phyloP scores from a whole-genome alignment of 805 yeast species.

The Debaryomyces castellii region DNA sequence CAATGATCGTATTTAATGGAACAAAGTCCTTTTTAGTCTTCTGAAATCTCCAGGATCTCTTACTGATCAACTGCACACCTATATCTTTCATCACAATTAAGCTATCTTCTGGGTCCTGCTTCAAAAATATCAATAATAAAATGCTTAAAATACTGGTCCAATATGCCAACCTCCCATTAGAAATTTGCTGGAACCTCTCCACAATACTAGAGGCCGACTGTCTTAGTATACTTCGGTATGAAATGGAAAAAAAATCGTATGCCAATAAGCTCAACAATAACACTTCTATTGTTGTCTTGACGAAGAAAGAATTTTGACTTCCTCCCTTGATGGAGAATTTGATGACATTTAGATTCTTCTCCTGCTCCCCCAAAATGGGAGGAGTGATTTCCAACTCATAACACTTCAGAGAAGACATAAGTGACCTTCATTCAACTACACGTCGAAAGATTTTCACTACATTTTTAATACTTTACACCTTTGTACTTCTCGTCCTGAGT shows the following conservation, averaged over 20 bases:
- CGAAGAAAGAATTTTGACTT: not conserved
- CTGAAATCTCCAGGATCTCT: conserved; percentile 22
- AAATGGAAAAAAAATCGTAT: not conserved
- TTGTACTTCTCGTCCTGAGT: not conserved
- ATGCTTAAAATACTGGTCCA: conserved; percentile 5
- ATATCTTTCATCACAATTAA: conserved; percentile 42
- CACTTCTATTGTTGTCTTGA: conserved; percentile 3
- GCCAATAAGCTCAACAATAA: conserved; percentile 5
- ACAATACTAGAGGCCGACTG: not conserved
- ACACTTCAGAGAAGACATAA: conserved; percentile 31
- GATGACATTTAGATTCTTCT: conserved; percentile 11
- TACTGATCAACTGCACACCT: conserved; percentile 46
- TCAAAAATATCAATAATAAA: conserved; percentile 16
- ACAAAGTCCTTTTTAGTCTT: conserved; percentile 41
- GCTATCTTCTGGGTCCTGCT: conserved; percentile 41
- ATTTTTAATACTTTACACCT: not conserved
- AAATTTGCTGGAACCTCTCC: not conserved
- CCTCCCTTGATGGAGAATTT: conserved; percentile 15
- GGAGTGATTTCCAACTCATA: conserved; percentile 27
- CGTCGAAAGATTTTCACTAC: not conserved
- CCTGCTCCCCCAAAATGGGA: conserved; percentile 12
- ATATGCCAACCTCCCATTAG: not conserved
- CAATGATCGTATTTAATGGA: conserved; percentile 56
- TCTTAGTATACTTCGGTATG: not conserved
- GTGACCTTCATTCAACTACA: not conserved